Conservation (phyloP, 768 basidiomycete species). For the Floccularia luteovirens region DNA sequence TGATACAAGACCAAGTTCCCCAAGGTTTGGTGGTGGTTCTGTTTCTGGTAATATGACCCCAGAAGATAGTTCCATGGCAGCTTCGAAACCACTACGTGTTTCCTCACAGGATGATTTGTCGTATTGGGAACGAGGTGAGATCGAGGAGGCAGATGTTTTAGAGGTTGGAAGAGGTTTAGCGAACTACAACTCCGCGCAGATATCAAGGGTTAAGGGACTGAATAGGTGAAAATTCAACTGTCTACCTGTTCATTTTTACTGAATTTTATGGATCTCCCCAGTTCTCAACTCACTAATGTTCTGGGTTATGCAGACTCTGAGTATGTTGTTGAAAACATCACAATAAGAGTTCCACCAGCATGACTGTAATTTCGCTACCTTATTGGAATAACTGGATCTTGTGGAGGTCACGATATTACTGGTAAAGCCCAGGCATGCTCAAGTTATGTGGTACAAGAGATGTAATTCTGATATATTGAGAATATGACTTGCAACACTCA, state of each 20-base stretch:
- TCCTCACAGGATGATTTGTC: slow-evolving; percentile 16
- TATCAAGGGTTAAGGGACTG: slow-evolving; percentile 78
- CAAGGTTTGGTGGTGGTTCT: not conserved
- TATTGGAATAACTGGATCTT: not conserved
- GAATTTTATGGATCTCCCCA: slow-evolving; percentile 23
- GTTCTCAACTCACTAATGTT: slow-evolving; percentile 71
- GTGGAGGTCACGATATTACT: not conserved
- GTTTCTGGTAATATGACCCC: slow-evolving; percentile 19
- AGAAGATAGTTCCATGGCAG: slow-evolving; percentile 10
- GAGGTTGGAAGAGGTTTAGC: slow-evolving; percentile 94
- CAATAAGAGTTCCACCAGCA: slow-evolving; percentile 54
- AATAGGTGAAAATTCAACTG: slow-evolving; percentile 60
- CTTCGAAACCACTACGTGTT: slow-evolving; percentile 8
- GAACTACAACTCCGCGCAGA: slow-evolving; percentile 94
- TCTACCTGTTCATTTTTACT: not conserved
- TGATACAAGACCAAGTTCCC: slow-evolving; percentile 28
- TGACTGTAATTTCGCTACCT: slow-evolving; percentile 1
- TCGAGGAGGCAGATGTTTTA: slow-evolving; percentile 54
- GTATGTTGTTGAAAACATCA: slow-evolving; percentile 94
- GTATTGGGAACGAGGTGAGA: too few species aligned
- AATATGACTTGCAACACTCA: not conserved
- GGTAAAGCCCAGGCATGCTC: too few species aligned
- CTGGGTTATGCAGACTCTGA: slow-evolving; percentile 95
- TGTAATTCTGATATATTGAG: not conserved
- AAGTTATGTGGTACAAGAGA: not conserved